Evolutionary conservation across 2,329 filamentous ascomycete genomes (phyloP), one percentile per base, ranked within the genome.

Genomic region (Dryadomyces quercus-mongolicae): DNA sequence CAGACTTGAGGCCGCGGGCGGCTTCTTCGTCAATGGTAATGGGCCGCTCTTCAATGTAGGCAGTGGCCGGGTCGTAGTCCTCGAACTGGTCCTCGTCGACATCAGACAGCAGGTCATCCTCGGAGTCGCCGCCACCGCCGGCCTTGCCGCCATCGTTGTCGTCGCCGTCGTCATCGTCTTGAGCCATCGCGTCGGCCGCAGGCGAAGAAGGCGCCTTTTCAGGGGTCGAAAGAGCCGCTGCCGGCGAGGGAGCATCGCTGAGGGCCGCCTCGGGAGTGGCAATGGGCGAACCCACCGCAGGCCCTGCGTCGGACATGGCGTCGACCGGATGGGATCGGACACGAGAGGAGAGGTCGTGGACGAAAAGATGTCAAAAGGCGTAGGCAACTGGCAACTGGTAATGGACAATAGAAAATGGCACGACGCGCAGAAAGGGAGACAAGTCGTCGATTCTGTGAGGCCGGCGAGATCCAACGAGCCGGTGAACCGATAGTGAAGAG

Each of bases 71-170:
- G 59, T 86, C 82, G 67, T 85, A 86, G 58, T 86, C 81, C 59
- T 80, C 81, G 58, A 87, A 84, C 62, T 86, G 79, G 54, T 84
- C 76, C 62, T 85, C 83, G 62, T 86, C 83, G 58, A 85, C 80
- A 63, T 86, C 83, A 21, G 82, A 85, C 1, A 86, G 74, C 43
- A 76, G 67, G 34, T 55, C 57, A 22, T 82, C 79, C 0, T 81
- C 78, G 0, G 77, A 80, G 13, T 82, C 78, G 52, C 53, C 70
- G 7, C 67, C 70, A 13, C 52, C 70, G 5, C 67, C 70, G 12
- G 62, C 64, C 5, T 63, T 57, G 6, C 64, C 66, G 54, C 71
- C 69, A 3, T 7, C 12, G 16, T 44, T 21, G 34, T 47, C 47
- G 9, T 52, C 18, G 53, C 42, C 49, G 10, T 52, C 51, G 3